A percentile compares a stretch with the other conserved stretches of the same genome.
phyloP scores from a whole-genome alignment of 306 rosid genomes.

The Malus orientalis region DNA sequence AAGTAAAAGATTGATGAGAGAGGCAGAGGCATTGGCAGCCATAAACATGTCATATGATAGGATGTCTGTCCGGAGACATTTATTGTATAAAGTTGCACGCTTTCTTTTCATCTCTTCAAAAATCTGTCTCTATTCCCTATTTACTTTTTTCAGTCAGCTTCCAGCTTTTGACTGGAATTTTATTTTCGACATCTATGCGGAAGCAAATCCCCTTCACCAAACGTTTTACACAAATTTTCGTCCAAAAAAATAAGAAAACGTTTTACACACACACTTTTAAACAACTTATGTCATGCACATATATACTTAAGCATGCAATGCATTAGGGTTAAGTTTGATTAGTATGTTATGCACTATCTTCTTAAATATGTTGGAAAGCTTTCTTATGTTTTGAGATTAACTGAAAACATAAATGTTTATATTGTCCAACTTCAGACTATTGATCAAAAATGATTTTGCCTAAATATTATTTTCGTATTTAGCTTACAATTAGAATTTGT shows the following conservation, averaged over 20 bases:
- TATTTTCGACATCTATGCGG: not conserved
- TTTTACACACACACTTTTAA: not conserved
- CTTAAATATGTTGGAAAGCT: no score
- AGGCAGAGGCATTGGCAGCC: not conserved
- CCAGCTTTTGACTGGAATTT: not conserved
- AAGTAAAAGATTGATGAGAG: slow-evolving; percentile 20
- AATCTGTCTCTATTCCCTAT: slow-evolving; percentile 4
- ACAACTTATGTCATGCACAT: not conserved
- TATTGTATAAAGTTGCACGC: slow-evolving; percentile 80
- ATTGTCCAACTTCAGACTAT: no score
- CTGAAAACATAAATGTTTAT: no score
- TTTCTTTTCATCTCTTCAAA: slow-evolving; percentile 55
- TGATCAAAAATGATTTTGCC: no score
- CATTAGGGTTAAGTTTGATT: not conserved
- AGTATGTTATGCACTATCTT: not conserved
- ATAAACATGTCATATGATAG: slow-evolving; percentile 8
- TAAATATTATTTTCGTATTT: no score
- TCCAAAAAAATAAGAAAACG: not conserved
- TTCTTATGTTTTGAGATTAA: no score
- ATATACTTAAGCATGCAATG: not conserved
- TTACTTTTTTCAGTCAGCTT: not conserved
- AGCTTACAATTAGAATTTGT: no score
- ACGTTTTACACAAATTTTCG: not conserved
- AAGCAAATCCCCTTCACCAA: not conserved
- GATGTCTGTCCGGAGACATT: slow-evolving; percentile 47